These are phyloP conservation scores for Gloeopeniophorella convolvens DNA, from an alignment of 768 basidiomycete genomes.

Conservation along the genomic window DNA sequence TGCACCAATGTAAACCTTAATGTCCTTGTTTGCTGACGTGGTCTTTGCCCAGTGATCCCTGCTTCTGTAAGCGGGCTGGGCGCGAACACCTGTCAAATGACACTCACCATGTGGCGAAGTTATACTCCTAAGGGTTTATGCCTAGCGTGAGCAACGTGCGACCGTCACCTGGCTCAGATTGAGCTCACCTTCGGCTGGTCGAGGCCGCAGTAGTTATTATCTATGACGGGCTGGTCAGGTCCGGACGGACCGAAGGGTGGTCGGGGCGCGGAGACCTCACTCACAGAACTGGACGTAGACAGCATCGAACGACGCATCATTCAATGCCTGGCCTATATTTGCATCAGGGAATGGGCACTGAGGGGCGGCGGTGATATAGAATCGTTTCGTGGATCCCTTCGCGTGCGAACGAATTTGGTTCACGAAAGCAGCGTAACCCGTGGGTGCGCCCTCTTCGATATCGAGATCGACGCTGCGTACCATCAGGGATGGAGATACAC, in stretches of 20 bases:
- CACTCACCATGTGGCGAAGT: conserved; percentile 31
- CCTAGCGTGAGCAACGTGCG: neutral
- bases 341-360: conserved; percentile 36
- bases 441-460: conserved; percentile 31
- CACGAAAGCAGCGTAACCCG: conserved; percentile 34
- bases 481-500: neutral
- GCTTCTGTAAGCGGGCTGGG: neutral
- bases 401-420: conserved; percentile 31
- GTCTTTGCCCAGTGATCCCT: conserved; percentile 45
- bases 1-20: conserved; percentile 43
- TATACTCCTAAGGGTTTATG: conserved; percentile 38
- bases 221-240: conserved; percentile 22
- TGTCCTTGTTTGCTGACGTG: conserved; percentile 36
- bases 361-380: conserved; percentile 34
- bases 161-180: too few relatives aligned
- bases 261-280: conserved; percentile 3
- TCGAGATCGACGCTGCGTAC: conserved; percentile 32
- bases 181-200: conserved; percentile 41
- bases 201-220: conserved; percentile 41
- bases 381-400: conserved; percentile 31
- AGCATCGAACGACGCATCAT: conserved; percentile 33
- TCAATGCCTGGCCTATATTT: conserved; percentile 29
- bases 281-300: conserved; percentile 48
- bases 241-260: neutral
- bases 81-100: neutral